Evolutionary conservation across 192 early-diverging fungal genomes (phyloP).

Genomic region (Coemansia sp.): DNA sequence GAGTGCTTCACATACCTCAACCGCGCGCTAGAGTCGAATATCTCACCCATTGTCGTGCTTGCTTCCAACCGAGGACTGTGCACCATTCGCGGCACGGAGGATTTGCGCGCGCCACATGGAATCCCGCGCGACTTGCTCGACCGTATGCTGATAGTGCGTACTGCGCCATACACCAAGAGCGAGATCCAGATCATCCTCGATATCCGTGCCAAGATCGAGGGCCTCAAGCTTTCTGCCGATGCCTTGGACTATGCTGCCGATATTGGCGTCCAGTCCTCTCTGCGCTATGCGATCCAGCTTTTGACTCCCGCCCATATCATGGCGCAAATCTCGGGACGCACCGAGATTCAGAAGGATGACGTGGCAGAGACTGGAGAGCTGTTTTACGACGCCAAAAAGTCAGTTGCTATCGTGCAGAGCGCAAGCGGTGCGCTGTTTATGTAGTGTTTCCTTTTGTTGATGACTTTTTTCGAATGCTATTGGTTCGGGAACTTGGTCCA

Average conservation of each 20-base stretch:
- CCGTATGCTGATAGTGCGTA: conserved; percentile 95
- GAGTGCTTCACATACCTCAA: conserved; percentile 99
- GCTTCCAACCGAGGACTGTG: conserved; percentile 98
- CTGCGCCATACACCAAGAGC: conserved; percentile 87
- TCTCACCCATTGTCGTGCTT: conserved; percentile 97
- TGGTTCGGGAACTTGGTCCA: neutral
- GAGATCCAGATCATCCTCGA: conserved; percentile 90
- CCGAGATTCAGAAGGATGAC: conserved; percentile 81
- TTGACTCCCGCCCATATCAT: conserved; percentile 91
- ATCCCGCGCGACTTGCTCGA: conserved; percentile 97
- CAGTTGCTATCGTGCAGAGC: conserved; percentile 50
- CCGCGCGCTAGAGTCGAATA: conserved; percentile 93
- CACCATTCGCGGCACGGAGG: conserved; percentile 78
- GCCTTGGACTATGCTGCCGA: conserved; percentile 80
- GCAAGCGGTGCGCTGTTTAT: conserved; percentile 32
- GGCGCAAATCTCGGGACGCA: conserved; percentile 83
- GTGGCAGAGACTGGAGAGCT: conserved; percentile 83
- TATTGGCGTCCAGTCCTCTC: conserved; percentile 84
- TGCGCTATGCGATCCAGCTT: conserved; percentile 96
- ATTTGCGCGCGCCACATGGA: conserved; percentile 83
- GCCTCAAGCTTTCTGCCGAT: conserved; percentile 75
- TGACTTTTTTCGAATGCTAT: neutral
- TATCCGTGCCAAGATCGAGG: conserved; percentile 94
- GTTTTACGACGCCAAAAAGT: conserved; percentile 65
- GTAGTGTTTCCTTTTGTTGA: conserved; percentile 3